Evolutionary conservation across 176 grass and related monocot species (phyloP), one percentile per base, ranked within the genome.

Genomic region (Calamus simplicifolius): DNA sequence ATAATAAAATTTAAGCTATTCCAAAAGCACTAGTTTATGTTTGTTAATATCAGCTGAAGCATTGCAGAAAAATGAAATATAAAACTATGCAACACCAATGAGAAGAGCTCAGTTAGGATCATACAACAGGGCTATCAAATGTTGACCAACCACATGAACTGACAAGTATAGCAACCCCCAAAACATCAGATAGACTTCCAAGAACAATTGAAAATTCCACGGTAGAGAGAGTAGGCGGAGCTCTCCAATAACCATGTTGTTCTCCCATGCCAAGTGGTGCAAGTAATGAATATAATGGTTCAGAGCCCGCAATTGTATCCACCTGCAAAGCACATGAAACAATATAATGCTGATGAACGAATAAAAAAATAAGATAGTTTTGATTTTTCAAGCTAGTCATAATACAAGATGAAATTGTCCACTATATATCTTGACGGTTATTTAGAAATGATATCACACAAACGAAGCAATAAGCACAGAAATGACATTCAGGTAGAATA

Each of bases 181-280:
- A 79, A 67, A 98, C 84, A 88, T 98, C 93, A 61, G 93, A 98
- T 78, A 88, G 58, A 77, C 87, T 61, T 63, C 73, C 81, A 89
- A 98, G 87, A 77, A 98, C 87, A 89, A 98, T 68, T 7, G 81
- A 79, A 52, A 98, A 89, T 73, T 98, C 87, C 48, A 85, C 81
- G 61, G 81, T 83, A 64, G 78, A 80, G 58, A 58, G 58, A 27
- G 69, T 58, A 56, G 23, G 55, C 56, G 79, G 84, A 80, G 87
- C 87, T 85, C 78, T 98, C 93, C 93, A 98, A 73, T 98, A 98
- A 68, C 75, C 75, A 18, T 68, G 66, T 31, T 57, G 53, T 56
- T 81, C 78, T 71, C 87, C 93, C 61, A 68, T 58, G 74, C 81
- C 79, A 90, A 98, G 66, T 61, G 93, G 87, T 67, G 81, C 76